phyloP scores from a whole-genome alignment of 129 eudicot species.

The Ambrosia trifida region DNA sequence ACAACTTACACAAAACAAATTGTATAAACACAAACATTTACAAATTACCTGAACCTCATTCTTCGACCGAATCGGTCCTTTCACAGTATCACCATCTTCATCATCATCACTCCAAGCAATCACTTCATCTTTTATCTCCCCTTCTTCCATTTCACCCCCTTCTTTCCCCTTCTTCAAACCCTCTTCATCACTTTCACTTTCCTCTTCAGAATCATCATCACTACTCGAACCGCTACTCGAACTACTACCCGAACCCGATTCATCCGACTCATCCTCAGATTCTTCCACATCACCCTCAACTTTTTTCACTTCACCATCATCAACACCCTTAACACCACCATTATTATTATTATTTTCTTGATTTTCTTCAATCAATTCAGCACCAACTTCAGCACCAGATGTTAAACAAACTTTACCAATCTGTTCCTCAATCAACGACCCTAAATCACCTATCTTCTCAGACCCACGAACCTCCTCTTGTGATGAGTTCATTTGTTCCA shows the following conservation, averaged over 20 bases:
- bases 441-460: constrained; percentile 35
- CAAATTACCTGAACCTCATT: constrained; percentile 63
- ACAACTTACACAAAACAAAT: background rate
- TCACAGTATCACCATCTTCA: constrained; percentile 36
- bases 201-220: constrained; percentile 21
- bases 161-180: constrained; percentile 20
- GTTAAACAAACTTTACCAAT: constrained; percentile 54
- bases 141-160: constrained; percentile 62
- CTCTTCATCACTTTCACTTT: constrained; percentile 41
- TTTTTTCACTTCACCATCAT: constrained; percentile 19
- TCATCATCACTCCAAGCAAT: constrained; percentile 61
- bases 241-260: constrained; percentile 47
- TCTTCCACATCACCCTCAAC: constrained; percentile 44
- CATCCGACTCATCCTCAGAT: constrained; percentile 46
- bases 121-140: constrained; percentile 64
- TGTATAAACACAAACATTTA: background rate
- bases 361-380: too few species aligned
- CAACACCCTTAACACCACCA: too few species aligned
- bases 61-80: constrained; percentile 69
- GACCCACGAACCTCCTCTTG: constrained; percentile 20
- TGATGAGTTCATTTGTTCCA: background rate
- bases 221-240: constrained; percentile 38
- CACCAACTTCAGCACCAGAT: constrained; percentile 25
- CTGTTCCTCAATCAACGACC: constrained; percentile 50
- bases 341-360: too few species aligned